phyloP scores from a whole-genome alignment of 495 filamentous ascomycete genomes.

The Penicillium macrosclerotiorum region DNA sequence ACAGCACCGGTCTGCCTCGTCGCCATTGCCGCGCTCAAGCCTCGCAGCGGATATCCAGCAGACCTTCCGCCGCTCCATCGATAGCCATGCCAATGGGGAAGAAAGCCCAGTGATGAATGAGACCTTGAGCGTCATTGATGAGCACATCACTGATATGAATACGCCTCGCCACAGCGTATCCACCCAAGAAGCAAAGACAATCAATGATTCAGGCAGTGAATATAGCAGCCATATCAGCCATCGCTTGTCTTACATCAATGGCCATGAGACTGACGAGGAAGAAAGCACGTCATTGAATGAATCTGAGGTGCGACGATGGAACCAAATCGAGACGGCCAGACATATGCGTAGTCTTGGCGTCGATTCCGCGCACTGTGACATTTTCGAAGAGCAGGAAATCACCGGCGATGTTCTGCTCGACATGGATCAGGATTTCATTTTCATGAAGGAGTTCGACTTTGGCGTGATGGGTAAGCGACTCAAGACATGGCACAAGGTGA shows the following conservation, averaged over 20 bases:
- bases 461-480: slow-evolving; percentile 83
- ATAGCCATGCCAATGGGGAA: slow-evolving; percentile 44
- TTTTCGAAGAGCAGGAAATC: slow-evolving; percentile 96
- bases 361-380: slow-evolving; percentile 80
- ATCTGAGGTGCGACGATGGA: slow-evolving; percentile 71
- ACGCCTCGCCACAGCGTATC: slow-evolving; percentile 62
- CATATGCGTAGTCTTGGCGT: slow-evolving; percentile 79
- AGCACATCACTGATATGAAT: slow-evolving; percentile 94
- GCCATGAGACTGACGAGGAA: slow-evolving; percentile 79
- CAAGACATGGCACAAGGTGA: slow-evolving; percentile 95
- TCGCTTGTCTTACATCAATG: slow-evolving; percentile 84
- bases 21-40: slow-evolving; percentile 39
- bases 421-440: slow-evolving; percentile 90
- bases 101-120: slow-evolving; percentile 92
- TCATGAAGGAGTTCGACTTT: slow-evolving; percentile 93
- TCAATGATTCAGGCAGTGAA: slow-evolving; percentile 85
- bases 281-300: slow-evolving; percentile 55
- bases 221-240: slow-evolving; percentile 78
- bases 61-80: slow-evolving; percentile 45
- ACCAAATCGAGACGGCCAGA: slow-evolving; percentile 73
- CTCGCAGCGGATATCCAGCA: slow-evolving; percentile 46
- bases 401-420: slow-evolving; percentile 87
- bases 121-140: slow-evolving; percentile 94
- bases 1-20: slow-evolving; percentile 42
- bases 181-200: slow-evolving; percentile 50